These are phyloP conservation scores for Rubroboletus satanas DNA, from an alignment of 768 basidiomycete genomes.

Conservation along the genomic window DNA sequence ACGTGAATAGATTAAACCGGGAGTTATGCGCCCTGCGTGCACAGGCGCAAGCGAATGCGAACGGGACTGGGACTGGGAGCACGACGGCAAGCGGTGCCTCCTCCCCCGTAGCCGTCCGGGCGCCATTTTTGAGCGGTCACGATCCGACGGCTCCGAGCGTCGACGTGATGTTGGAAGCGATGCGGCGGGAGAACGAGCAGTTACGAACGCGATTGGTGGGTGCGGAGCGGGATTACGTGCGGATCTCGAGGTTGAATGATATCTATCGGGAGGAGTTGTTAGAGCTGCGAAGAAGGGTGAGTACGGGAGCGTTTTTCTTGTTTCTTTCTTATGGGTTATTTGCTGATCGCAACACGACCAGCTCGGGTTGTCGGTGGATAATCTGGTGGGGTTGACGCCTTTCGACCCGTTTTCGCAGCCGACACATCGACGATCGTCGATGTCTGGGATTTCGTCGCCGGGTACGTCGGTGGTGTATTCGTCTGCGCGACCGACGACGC, in stretches of 20 bases:
- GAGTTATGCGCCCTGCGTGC: conserved; percentile 63
- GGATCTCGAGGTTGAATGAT: conserved; percentile 72
- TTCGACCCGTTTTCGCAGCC: conserved; percentile 69
- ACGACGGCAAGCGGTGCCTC: background rate
- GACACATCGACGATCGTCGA: conserved; percentile 53
- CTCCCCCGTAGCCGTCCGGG: background rate
- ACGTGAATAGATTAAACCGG: conserved; percentile 71
- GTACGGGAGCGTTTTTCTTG: conserved; percentile 22
- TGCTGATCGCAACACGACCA: background rate
- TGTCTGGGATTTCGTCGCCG: conserved; percentile 35
- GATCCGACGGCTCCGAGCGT: conserved; percentile 37
- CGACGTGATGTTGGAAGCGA: conserved; percentile 68
- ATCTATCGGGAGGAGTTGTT: conserved; percentile 83
- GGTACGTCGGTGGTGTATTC: conserved; percentile 23
- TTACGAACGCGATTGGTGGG: conserved; percentile 63
- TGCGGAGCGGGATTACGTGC: conserved; percentile 74
- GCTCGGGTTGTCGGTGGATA: conserved; percentile 50
- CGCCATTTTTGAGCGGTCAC: conserved; percentile 4
- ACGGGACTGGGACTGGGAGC: conserved; percentile 15
- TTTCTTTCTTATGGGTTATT: no score
- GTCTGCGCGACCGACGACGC: conserved; percentile 31
- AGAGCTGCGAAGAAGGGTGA: conserved; percentile 67
- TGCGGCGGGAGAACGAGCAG: conserved; percentile 77
- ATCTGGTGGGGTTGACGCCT: conserved; percentile 67
- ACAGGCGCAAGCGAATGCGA: conserved; percentile 32